phyloP scores from a whole-genome alignment of 169 alveolate species.

The Cryptosporidium ubiquitum region DNA sequence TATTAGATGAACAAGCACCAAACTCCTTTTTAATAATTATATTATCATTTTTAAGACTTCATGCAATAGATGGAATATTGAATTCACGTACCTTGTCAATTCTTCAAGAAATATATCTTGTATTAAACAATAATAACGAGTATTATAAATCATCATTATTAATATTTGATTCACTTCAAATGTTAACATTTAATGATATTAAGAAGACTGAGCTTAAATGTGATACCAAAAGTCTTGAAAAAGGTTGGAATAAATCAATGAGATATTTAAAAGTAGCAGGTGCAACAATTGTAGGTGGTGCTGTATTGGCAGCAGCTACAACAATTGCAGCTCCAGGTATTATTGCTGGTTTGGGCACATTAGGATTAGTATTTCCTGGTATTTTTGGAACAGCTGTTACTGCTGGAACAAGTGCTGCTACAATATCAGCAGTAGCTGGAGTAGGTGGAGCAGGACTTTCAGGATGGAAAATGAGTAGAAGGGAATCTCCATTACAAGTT shows the following conservation, averaged over 20 bases:
- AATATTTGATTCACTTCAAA: constrained; percentile 37
- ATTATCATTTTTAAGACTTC: constrained; percentile 55
- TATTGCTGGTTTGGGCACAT: constrained; percentile 60
- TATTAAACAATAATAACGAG: neutral
- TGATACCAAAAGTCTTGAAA: constrained; percentile 23
- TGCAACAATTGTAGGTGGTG: constrained; percentile 62
- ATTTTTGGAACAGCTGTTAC: constrained; percentile 44
- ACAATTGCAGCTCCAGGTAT: constrained; percentile 73
- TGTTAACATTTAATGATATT: constrained; percentile 30
- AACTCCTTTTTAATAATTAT: constrained; percentile 8
- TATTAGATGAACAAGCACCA: constrained; percentile 2
- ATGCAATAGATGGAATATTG: constrained; percentile 48
- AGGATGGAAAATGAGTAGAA: constrained; percentile 75
- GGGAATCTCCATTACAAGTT: constrained; percentile 59
- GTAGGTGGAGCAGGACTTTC: constrained; percentile 71
- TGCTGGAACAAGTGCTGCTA: constrained; percentile 59
- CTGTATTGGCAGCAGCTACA: constrained; percentile 62
- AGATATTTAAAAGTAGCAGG: constrained; percentile 68
- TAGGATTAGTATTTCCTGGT: constrained; percentile 45
- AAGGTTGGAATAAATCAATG: constrained; percentile 47
- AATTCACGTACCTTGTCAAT: constrained; percentile 49
- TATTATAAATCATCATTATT: neutral
- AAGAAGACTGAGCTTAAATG: constrained; percentile 23
- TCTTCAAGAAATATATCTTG: constrained; percentile 30
- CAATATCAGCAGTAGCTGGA: constrained; percentile 64